Evolutionary conservation across 805 yeast genomes (phyloP), one percentile per base, ranked within the genome.

Genomic region (Lachancea thermotolerans): DNA sequence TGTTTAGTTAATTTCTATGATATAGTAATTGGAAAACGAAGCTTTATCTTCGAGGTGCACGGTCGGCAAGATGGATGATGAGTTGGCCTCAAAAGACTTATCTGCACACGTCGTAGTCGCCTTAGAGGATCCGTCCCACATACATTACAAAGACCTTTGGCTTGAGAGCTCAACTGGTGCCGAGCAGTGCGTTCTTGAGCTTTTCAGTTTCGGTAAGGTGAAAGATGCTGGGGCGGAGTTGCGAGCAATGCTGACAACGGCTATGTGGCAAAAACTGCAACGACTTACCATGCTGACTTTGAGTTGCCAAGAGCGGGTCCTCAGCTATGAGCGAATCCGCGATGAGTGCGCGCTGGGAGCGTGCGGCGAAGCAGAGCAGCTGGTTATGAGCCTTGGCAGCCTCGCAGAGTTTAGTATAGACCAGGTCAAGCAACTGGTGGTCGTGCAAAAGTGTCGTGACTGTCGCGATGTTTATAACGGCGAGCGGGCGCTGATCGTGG

Each of bases 81-180:
- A 21, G 25, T 21, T 21, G 25, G 4, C 6, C 25, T 21, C 25
- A 7, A 7, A 4, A 21, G 25, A 21, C 25, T 7, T 21, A 21
- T 21, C 25, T 4, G 37, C 29, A 9, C 21, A 17, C 4, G 11
- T 37, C 15, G 21, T 37, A 10, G 16, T 8, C 4, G 41, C 25
- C 4, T 41, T 60, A 16, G 64, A 60, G 39, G 53, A 53, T 31
- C 56, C 54, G 0, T 15, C 39, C 4, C 45, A 28, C n/a, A 49
- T 49, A 14, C 57, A 58, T 39, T 63, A 53, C 46, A 62, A 60
- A 39, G 43, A 50, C 12, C 39, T 49, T 18, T 63, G 67, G 67
- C 35, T 58, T 4, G 37, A 41, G 3, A 44, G 54, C 8, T 21
- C 27, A 1, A 42, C 39, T 21, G 37, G 14, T 2, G 34, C 41